phyloP scores from a whole-genome alignment of 2,329 filamentous ascomycete species.

The Dactylellina drechsleri region DNA sequence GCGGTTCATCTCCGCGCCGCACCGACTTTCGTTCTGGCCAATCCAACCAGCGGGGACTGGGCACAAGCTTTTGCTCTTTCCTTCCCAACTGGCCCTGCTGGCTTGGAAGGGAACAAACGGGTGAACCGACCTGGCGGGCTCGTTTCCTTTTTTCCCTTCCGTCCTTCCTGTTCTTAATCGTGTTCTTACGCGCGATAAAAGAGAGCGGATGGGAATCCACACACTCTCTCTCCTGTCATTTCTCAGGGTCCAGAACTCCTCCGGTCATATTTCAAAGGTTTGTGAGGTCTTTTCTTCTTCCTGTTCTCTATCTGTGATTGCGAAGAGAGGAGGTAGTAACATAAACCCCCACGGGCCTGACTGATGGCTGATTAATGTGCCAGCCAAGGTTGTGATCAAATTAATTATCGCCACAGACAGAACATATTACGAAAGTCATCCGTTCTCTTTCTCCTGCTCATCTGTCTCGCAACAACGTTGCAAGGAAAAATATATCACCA shows the following conservation, averaged over 20 bases:
- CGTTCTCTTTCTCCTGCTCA: too few species aligned
- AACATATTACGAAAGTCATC: too few species aligned
- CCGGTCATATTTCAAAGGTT: neutral
- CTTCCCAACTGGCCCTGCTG: slow-evolving; percentile 21
- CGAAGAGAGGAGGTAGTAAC: too few species aligned
- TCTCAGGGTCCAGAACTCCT: slow-evolving; percentile 8
- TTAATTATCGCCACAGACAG: too few species aligned
- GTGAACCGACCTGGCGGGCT: slow-evolving; percentile 41
- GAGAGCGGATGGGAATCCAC: slow-evolving; percentile 4
- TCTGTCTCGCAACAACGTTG: neutral
- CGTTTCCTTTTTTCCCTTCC: slow-evolving; percentile 11
- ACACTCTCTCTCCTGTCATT: neutral
- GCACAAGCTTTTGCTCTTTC: neutral
- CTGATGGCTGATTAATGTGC: too few species aligned
- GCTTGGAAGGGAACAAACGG: slow-evolving; percentile 8
- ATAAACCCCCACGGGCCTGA: too few species aligned
- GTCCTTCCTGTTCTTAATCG: slow-evolving; percentile 23
- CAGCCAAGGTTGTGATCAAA: too few species aligned
- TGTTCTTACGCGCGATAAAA: neutral
- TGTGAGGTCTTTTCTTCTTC: neutral
- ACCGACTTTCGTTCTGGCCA: neutral
- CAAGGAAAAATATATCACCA: neutral
- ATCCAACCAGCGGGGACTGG: slow-evolving; percentile 10
- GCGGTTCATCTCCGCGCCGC: neutral
- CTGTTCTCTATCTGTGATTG: too few species aligned